Base-by-base conservation (phyloP, 148 eudicot species). In the Heliamphora exappendiculata region DNA sequence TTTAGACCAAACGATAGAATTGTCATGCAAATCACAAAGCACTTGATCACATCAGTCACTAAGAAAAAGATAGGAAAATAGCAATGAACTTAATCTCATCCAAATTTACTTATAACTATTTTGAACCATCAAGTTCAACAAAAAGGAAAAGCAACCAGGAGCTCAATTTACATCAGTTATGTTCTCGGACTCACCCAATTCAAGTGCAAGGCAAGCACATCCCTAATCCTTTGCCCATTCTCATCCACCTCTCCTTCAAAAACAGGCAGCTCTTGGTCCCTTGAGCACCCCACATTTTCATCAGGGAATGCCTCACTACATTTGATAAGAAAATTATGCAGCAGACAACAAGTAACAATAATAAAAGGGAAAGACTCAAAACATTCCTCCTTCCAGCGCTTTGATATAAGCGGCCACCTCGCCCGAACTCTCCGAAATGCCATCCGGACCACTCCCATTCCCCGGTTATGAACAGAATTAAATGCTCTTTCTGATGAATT, bases 291-390 rank as follows among this genome's bases (percentile, higher is more conserved):
- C 22, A 73, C 75, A 74, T 78, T 75, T 34, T 78, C 89, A 70
- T 92, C 97, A 13, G 78, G 86, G 49, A 84, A 53, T 14, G 79
- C 74, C 80, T 94, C 97, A 12, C 96, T 88, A 51, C 88, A 88
- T 83, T 92, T 86, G 76, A 92, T 85, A 81, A 94, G 85, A 75
- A 92, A 94, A 85, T 94, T 94, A 75, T 94, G 88, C 79, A 94
- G 80, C 85, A 92, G 76, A 87, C 93, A 92, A 55, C 93, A 91
- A 7, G 89, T 79, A 5, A 83, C 88, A 16, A 94, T 79, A 44
- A 94, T 83, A 58, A 83, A 92, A 19, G 98, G 98, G 76, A 94
- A 87, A 44, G 92, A 88, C 81, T 94, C 98, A 75, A 87, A 78
- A 75, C 78, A 88, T 50, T 88, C 86, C 82, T 89, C 98, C 13